Base-by-base conservation (phyloP, 2,329 filamentous ascomycete species). In the Diplocarpon rosae region DNA sequence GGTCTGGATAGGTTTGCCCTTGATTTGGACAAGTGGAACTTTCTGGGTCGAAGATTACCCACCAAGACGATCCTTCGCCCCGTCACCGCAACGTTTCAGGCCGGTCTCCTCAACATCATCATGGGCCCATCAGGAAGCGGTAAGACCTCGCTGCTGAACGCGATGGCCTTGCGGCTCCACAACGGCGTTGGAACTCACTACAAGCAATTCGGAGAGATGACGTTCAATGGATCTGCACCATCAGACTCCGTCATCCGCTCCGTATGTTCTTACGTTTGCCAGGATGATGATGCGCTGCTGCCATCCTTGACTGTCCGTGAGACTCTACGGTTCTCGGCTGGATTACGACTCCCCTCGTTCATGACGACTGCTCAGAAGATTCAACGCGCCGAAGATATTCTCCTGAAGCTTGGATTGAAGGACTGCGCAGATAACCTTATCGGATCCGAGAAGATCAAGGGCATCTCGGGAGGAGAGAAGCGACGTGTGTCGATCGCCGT, bases 61-160 rank as follows among this genome's bases (percentile, higher is more conserved):
- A 66, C 63, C 1, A 77, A 75, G 57, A 70, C 64, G 0, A 87
- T 89, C 10, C 64, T 89, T 12, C 72, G 80, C 43, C 80, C 81
- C 0, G 70, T 88, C 11, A 78, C 71, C 1, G 68, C 81, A 0
- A 76, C 73, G 0, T 88, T 89, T 52, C 70, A 76, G 37, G 74
- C 84, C 0, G 82, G 83, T 0, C 67, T 73, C 12, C 59, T 89
- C 12, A 88, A 88, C 50, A 72, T 87, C 17, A 84, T 89, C 51
- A 87, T 88, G 83, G 84, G 84, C 0, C 84, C 84, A 0, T 86
- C 82, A 0, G 84, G 84, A 0, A 82, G 77, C 37, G 84, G 84
- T 1, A 89, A 89, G 61, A 87, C 83, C 0, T 83, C 80, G 0
- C 66, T 87, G 0, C 67, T 88, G 10, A 87, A 85, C 56, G 72